phyloP scores from a whole-genome alignment of 2,329 filamentous ascomycete genomes.

The Talaromyces pinophilus region DNA sequence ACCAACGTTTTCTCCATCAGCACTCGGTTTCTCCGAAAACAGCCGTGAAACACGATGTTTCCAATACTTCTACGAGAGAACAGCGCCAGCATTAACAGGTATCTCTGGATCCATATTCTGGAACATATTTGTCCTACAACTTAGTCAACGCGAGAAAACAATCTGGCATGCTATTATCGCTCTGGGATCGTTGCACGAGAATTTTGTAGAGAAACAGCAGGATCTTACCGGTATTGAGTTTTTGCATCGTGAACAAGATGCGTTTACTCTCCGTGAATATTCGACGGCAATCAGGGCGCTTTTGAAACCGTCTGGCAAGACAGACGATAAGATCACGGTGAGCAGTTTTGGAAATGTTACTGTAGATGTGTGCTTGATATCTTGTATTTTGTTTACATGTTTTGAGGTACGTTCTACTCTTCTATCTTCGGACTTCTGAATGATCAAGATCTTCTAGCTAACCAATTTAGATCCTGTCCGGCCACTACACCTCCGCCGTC shows the following conservation, averaged over 20 bases:
- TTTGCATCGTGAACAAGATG: neutral
- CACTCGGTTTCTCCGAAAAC: neutral
- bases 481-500: constrained; percentile 29
- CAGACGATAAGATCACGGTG: too few species aligned
- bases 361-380: constrained; percentile 27
- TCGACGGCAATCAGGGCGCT: constrained; percentile 14
- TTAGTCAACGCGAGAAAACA: constrained; percentile 31
- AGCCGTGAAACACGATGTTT: constrained; percentile 34
- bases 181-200: constrained; percentile 33
- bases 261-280: constrained; percentile 16
- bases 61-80: constrained; percentile 35
- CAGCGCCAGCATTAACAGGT: constrained; percentile 30
- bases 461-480: constrained; percentile 27
- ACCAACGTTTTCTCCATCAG: neutral
- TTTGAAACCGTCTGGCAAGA: neutral
- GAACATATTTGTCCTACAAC: constrained; percentile 29
- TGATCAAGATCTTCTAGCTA: neutral
- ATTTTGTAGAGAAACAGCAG: constrained; percentile 22
- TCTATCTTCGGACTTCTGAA: too few species aligned
- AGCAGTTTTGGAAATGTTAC: neutral
- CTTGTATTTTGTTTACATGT: constrained; percentile 33
- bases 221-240: neutral
- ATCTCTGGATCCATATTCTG: constrained; percentile 34
- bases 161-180: constrained; percentile 33
- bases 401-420: constrained; percentile 26